phyloP scores from a whole-genome alignment of 768 basidiomycete species.

The Auricularia cornea region DNA sequence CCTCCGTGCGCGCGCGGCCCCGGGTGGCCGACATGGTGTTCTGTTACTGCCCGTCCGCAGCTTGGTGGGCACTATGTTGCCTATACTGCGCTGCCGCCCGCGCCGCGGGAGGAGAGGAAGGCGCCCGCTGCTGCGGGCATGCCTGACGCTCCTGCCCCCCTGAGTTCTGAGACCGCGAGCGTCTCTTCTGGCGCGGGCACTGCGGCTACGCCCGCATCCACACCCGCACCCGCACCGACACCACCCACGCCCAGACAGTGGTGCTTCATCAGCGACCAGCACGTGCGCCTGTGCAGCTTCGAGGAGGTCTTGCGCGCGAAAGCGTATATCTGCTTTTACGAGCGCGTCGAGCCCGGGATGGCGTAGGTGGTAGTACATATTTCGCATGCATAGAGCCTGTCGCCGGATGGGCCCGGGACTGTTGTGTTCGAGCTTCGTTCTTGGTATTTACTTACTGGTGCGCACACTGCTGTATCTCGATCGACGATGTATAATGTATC shows the following conservation, averaged over 20 bases:
- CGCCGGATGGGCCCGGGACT: no score
- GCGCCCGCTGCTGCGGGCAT: neutral
- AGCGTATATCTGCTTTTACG: slow-evolving; percentile 92
- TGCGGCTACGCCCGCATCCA: neutral
- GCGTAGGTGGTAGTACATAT: neutral
- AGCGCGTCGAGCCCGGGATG: slow-evolving; percentile 52
- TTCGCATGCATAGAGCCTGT: no score
- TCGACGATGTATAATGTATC: no score
- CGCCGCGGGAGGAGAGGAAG: neutral
- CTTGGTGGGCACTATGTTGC: slow-evolving; percentile 87
- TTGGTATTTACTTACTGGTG: no score
- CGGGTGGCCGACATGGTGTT: no score
- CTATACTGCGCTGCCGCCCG: slow-evolving; percentile 62
- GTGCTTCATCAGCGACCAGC: slow-evolving; percentile 89
- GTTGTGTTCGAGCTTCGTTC: no score
- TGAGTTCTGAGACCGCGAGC: neutral
- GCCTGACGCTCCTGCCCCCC: no score
- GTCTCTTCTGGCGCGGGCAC: neutral
- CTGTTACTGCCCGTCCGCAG: no score
- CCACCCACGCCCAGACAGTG: slow-evolving; percentile 45
- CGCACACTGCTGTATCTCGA: no score
- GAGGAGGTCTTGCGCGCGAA: slow-evolving; percentile 88
- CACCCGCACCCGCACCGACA: neutral
- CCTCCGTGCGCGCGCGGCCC: no score
- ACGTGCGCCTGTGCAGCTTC: slow-evolving; percentile 68